Conservation (phyloP, 1,284 basidiomycete species). For the Moesziomyces sp. region DNA sequence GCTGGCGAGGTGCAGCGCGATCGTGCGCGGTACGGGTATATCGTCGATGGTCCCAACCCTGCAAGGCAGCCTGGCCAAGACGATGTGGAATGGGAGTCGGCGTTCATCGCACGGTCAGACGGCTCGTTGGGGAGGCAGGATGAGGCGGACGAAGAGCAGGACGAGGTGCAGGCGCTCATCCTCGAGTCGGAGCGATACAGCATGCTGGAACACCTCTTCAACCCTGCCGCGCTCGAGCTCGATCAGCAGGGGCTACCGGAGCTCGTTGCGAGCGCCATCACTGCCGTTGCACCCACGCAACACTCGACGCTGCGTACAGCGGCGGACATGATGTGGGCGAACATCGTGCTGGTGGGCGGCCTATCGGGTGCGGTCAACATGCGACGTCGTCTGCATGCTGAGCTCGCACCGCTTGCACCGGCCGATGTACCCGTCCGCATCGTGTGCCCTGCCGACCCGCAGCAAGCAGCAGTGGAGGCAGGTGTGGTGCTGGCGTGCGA, state of each 20-base stretch:
- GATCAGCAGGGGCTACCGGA: slow-evolving; percentile 81
- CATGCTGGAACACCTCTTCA: slow-evolving; percentile 86
- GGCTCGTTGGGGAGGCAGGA: too few species aligned
- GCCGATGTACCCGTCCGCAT: slow-evolving; percentile 40
- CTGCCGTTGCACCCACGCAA: background rate
- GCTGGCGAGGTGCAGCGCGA: slow-evolving; percentile 17
- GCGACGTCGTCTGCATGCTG: slow-evolving; percentile 74
- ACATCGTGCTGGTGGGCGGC: slow-evolving; percentile 89
- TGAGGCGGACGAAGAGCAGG: slow-evolving; percentile 15
- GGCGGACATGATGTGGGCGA: slow-evolving; percentile 91
- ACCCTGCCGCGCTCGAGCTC: slow-evolving; percentile 73
- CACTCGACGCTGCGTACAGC: slow-evolving; percentile 75
- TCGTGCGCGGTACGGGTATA: slow-evolving; percentile 37
- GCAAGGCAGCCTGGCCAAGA: background rate
- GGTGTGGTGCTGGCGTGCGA: slow-evolving; percentile 18
- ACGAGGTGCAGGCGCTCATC: slow-evolving; percentile 80
- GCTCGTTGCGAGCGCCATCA: slow-evolving; percentile 79
- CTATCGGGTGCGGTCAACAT: slow-evolving; percentile 81
- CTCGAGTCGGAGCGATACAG: slow-evolving; percentile 91
- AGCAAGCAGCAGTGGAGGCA: slow-evolving; percentile 3
- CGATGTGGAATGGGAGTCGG: background rate
- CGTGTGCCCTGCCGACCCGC: slow-evolving; percentile 6
- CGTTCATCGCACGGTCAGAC: too few species aligned
- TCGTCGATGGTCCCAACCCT: slow-evolving; percentile 24
- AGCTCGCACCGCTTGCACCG: slow-evolving; percentile 46